phyloP scores from a whole-genome alignment of 306 rosid genomes.

The Arachis stenosperma region DNA sequence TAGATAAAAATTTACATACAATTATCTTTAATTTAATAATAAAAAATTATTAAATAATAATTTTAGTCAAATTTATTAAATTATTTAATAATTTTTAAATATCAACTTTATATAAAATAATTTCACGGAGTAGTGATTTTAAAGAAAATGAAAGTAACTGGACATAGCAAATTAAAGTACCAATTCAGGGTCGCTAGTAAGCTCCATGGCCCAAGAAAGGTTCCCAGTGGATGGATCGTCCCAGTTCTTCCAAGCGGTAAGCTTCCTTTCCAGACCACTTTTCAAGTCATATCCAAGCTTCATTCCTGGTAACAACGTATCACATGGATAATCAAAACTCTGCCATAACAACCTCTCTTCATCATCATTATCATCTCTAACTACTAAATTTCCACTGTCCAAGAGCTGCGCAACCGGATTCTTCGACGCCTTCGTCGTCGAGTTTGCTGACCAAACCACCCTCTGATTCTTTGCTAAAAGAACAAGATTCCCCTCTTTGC shows the following conservation, averaged over 20 bases:
- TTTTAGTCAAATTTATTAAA: too few relatives aligned
- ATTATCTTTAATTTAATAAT: too few relatives aligned
- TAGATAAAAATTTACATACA: too few relatives aligned
- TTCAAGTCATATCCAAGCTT: background rate
- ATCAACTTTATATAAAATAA: too few relatives aligned
- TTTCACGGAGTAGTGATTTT: too few relatives aligned
- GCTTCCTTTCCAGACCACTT: background rate
- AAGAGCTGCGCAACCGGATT: background rate
- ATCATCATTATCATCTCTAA: background rate
- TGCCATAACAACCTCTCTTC: background rate
- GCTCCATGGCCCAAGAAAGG: background rate
- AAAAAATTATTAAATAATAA: too few relatives aligned
- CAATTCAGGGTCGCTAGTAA: background rate
- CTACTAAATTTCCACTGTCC: background rate
- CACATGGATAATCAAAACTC: background rate
- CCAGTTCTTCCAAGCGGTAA: background rate
- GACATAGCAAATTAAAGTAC: background rate
- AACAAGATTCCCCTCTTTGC: background rate
- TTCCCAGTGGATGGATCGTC: background rate
- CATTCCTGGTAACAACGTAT: background rate
- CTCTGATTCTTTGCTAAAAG: background rate
- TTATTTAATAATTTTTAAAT: too few relatives aligned
- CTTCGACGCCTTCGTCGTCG: background rate
- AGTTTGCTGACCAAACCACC: background rate
- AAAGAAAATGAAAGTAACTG: too few relatives aligned